Evolutionary conservation across 2,329 filamentous ascomycete species (phyloP).

Genomic region (Xylariaceae sp.): DNA sequence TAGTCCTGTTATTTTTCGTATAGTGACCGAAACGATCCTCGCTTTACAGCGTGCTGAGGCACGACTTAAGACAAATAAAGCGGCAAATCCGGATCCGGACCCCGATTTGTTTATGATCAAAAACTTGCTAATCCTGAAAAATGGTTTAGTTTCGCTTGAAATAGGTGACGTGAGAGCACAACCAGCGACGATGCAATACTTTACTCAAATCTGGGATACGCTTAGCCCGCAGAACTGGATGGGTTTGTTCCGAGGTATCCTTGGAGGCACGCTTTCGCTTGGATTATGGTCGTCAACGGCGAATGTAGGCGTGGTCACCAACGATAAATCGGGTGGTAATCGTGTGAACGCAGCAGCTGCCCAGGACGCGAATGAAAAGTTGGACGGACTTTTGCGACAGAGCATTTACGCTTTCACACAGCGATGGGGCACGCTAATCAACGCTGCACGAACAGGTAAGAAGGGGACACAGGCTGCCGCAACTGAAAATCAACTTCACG

Average conservation of each 20-base stretch:
- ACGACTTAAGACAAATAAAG: constrained; percentile 58
- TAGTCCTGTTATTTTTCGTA: constrained; percentile 55
- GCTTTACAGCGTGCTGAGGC: constrained; percentile 73
- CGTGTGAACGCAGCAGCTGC: constrained; percentile 21
- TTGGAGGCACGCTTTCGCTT: constrained; percentile 47
- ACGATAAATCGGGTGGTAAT: constrained; percentile 15
- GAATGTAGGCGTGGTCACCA: constrained; percentile 17
- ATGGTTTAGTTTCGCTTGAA: constrained; percentile 92
- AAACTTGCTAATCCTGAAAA: constrained; percentile 90
- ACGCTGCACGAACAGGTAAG: constrained; percentile 44
- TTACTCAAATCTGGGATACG: constrained; percentile 59
- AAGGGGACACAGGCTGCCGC: constrained; percentile 41
- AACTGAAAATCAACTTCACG: constrained; percentile 52
- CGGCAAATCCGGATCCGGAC: constrained; percentile 54
- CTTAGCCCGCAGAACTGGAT: constrained; percentile 53
- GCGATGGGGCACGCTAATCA: constrained; percentile 49
- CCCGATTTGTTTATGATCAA: constrained; percentile 89
- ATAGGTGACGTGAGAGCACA: constrained; percentile 65
- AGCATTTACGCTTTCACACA: constrained; percentile 59
- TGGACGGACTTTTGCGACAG: constrained; percentile 57
- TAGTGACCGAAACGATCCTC: constrained; percentile 83
- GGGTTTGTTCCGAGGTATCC: constrained; percentile 53
- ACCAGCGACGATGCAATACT: constrained; percentile 52
- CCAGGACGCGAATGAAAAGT: constrained; percentile 58
- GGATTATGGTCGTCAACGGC: constrained; percentile 30